Evolutionary conservation across 345 rosid genomes (phyloP), one percentile per base, ranked within the genome.

Genomic region (Excoecaria agallocha): DNA sequence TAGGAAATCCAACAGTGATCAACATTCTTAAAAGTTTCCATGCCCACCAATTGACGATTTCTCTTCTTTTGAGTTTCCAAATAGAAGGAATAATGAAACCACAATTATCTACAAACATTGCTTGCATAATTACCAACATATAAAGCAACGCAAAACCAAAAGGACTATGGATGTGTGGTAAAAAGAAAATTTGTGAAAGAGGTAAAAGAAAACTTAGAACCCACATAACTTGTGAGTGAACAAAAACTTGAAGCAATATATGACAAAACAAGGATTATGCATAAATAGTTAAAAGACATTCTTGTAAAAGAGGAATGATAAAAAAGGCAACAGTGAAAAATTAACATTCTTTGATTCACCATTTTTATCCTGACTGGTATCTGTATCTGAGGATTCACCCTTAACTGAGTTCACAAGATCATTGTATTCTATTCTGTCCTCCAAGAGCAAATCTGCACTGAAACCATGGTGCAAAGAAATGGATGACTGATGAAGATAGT

Each of bases 341-440:
- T 71, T 81, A 88, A 91, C 90, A 58, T 71, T 81, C 79, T 82
- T 76, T 59, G 78, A 69, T 78, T 70, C 76, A 79, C 77, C 75
- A 66, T 63, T 82, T 75, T 79, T 62, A 68, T 80, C 54, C 78
- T 73, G 84, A 71, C 39, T 66, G 54, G 68, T 65, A 65, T 69
- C 78, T 56, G 63, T 75, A 74, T n/a, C 75, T 71, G 49, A 72
- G 22, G 70, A 50, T 59, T 80, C 81, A 77, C 81, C 88, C 75
- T 81, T 68, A 74, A 88, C 57, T 11, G 77, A 66, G 66, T 84
- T 84, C 76, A 86, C 88, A 70, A 93, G 96, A 88, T 95, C 98
- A 86, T 95, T 93, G 83, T 90, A 95, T 67, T 91, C 97, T 71
- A 95, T 86, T 70, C 83, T 81, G 77, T 93, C 96, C 80, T 88